Evolutionary conservation across 2,329 filamentous ascomycete species (phyloP), one percentile per base, ranked within the genome.

Genomic region (Ascochyta viciae-villosae): DNA sequence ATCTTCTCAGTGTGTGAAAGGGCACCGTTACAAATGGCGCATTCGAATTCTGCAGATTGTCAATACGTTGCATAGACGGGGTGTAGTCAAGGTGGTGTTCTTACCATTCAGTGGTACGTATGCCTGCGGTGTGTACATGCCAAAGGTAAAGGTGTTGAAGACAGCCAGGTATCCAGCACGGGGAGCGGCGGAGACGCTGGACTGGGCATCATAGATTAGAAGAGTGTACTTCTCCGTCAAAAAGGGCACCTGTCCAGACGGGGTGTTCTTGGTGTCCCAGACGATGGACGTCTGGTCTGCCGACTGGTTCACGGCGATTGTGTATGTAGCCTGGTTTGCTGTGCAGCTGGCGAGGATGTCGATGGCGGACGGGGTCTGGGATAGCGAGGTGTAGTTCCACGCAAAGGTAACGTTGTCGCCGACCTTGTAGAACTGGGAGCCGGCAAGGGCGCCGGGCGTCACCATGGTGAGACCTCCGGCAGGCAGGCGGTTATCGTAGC

Each of bases 371-470:
- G 87, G 87, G 0, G 83, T 85, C 16, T 83, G 78, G 19, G 78
- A 81, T 23, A 89, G 76, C 10, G 84, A 87, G 13, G 87, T 89
- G 74, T 88, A 89, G 74, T 89, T 89, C 87, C 87, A 89, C 19
- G 79, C 82, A 63, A 89, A 87, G 0, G 86, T 88, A 27, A 88
- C 76, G 56, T 78, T 80, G 40, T 88, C 80, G 16, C 84, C 84
- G 62, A 89, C 83, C 72, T 87, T 89, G 80, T 86, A 88, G 75
- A 84, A 89, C 50, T 82, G 81, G 4, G 81, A 76, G 15, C 80
- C 77, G 8, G 78, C 77, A 7, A 76, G 71, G 8, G 78, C 70
- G 45, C 78, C 77, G 2, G 87, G 87, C 6, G 84, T 87, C 50
- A 88, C 77, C 83, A 89, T 85, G 40, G 80, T 78, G 51, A 89